These are phyloP conservation scores for Aureobasidium sp. DNA, from an alignment of 2,329 filamentous ascomycete species.

Conservation along the genomic window DNA sequence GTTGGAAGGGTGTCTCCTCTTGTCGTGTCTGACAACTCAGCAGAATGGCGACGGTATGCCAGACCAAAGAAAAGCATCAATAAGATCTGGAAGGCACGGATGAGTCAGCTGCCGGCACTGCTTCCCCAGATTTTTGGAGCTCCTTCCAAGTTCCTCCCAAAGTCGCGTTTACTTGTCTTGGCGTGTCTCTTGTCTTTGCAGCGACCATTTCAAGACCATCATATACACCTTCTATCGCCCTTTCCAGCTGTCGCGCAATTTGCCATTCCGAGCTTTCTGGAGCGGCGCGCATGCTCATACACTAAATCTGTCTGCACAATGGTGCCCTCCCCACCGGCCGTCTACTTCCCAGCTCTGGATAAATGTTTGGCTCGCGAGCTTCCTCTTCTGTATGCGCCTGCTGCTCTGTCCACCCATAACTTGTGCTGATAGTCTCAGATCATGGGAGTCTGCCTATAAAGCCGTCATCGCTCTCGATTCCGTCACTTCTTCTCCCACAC, in stretches of 20 bases:
- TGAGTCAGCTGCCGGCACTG: background rate
- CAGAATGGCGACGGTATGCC: background rate
- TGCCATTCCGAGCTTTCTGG: background rate
- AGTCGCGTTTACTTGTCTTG: slow-evolving; percentile 9
- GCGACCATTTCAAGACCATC: background rate
- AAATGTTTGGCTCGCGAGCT: slow-evolving; percentile 76
- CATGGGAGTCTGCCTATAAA: slow-evolving; percentile 52
- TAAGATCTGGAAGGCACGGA: background rate
- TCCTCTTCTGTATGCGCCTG: slow-evolving; percentile 63
- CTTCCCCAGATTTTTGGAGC: background rate
- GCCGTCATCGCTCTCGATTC: slow-evolving; percentile 47
- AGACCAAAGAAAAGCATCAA: background rate
- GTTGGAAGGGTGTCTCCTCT: background rate
- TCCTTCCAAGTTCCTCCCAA: background rate
- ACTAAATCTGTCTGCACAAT: slow-evolving; percentile 1
- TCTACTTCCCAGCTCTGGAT: slow-evolving; percentile 77
- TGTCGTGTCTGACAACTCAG: background rate
- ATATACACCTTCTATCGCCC: background rate
- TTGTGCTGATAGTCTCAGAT: slow-evolving; percentile 43
- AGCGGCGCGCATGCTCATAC: slow-evolving; percentile 13
- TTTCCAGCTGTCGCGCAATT: background rate
- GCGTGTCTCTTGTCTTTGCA: background rate
- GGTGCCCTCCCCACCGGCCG: slow-evolving; percentile 15
- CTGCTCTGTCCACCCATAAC: slow-evolving; percentile 6
- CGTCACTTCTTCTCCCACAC: slow-evolving; percentile 41